Conservation (phyloP, 179 eudicot species). For the Beta macrorhiza region DNA sequence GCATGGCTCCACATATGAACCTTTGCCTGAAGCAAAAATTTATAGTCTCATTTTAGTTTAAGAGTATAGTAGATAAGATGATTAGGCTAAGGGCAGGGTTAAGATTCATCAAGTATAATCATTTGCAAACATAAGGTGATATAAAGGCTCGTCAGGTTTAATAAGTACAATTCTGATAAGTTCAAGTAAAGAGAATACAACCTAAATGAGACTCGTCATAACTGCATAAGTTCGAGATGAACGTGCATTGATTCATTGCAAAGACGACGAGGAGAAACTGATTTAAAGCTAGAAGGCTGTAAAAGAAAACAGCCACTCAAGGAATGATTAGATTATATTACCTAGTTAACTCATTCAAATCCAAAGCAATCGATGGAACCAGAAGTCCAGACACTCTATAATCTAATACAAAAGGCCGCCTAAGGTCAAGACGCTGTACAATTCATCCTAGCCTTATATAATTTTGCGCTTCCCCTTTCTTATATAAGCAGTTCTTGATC, state of each 20-base stretch:
- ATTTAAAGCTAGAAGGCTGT: background rate
- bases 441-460: conserved; percentile 8
- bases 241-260: background rate
- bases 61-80: too few species aligned
- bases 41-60: too few species aligned
- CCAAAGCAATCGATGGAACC: background rate
- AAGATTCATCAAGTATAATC: too few species aligned
- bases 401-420: background rate
- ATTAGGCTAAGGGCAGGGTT: too few species aligned
- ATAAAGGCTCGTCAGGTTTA: too few species aligned
- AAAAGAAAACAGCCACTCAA: background rate
- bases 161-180: too few species aligned
- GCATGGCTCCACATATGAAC: too few species aligned
- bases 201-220: too few species aligned
- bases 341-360: background rate
- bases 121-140: too few species aligned
- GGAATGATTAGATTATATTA: background rate
- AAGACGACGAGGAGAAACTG: background rate
- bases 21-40: too few species aligned
- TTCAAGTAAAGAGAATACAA: too few species aligned
- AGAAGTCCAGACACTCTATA: conserved; percentile 2
- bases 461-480: conserved; percentile 58
- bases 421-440: conserved; percentile 19
- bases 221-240: background rate
- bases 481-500: conserved; percentile 41